Conservation (phyloP, 2,329 filamentous ascomycete genomes). For the Biscogniauxia sp. region DNA sequence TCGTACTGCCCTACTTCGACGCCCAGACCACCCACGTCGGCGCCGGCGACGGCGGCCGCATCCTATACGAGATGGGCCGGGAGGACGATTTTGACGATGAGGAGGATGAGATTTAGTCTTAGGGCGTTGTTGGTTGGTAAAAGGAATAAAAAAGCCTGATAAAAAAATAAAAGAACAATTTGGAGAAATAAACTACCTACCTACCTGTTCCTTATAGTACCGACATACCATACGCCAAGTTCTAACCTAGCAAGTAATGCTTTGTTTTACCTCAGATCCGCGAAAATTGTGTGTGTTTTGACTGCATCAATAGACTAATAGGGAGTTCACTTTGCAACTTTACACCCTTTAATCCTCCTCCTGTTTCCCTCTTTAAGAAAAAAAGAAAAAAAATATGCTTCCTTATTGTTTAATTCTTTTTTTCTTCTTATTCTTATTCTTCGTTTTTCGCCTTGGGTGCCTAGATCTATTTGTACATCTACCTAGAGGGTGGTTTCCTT, state of each 20-base stretch:
- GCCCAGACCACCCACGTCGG: slow-evolving; percentile 81
- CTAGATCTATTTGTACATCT: slow-evolving; percentile 23
- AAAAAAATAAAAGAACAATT: background rate
- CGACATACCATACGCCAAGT: too few relatives aligned
- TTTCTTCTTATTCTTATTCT: slow-evolving; percentile 5
- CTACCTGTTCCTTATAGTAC: too few relatives aligned
- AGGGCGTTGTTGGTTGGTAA: too few relatives aligned
- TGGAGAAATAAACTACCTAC: background rate
- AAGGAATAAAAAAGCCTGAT: background rate
- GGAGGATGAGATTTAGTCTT: slow-evolving; percentile 40
- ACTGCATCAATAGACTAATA: too few relatives aligned
- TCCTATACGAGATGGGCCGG: slow-evolving; percentile 92
- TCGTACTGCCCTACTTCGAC: slow-evolving; percentile 94
- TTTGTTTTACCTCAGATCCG: too few relatives aligned
- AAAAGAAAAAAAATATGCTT: too few relatives aligned
- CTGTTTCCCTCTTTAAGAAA: background rate
- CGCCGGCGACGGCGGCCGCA: slow-evolving; percentile 82
- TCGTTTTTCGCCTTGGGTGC: slow-evolving; percentile 14
- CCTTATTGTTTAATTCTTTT: background rate
- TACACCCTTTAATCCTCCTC: background rate
- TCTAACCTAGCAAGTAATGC: too few relatives aligned
- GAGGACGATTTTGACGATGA: slow-evolving; percentile 98
- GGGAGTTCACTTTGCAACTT: too few relatives aligned
- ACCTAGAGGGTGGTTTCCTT: slow-evolving; percentile 13
- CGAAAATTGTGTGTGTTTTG: too few relatives aligned